Percentiles rank a stretch among this genome's conserved stretches.
Conservation (phyloP, 495 filamentous ascomycete species). For the Chlorociboria aeruginascens region DNA sequence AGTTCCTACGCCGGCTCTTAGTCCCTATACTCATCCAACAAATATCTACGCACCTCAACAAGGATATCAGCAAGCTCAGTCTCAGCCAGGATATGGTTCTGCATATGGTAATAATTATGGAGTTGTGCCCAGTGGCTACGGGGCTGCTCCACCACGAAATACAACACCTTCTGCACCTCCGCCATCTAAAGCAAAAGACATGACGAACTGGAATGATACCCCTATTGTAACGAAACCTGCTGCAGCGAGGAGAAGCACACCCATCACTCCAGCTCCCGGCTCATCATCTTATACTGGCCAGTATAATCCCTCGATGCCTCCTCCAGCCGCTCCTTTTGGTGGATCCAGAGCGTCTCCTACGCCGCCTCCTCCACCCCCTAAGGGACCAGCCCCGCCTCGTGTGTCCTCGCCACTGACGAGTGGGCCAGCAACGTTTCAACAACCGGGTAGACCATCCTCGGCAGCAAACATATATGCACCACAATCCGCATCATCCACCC, state of each 20-base stretch:
- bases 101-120: slow-evolving; percentile 3
- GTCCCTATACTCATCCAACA: slow-evolving; percentile 48
- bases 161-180: slow-evolving; percentile 51
- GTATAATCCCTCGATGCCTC: slow-evolving; percentile 27
- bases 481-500: slow-evolving; percentile 32
- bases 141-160: slow-evolving; percentile 28
- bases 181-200: slow-evolving; percentile 57
- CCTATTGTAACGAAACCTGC: slow-evolving; percentile 74
- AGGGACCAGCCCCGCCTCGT: slow-evolving; percentile 38
- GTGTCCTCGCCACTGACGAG: slow-evolving; percentile 40
- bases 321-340: slow-evolving; percentile 33
- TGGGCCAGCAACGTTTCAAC: slow-evolving; percentile 35
- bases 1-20: slow-evolving; percentile 31
- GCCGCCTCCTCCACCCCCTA: slow-evolving; percentile 46
- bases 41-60: slow-evolving; percentile 20
- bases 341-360: slow-evolving; percentile 28
- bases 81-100: slow-evolving; percentile 9
- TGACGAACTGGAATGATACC: slow-evolving; percentile 87
- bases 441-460: slow-evolving; percentile 42
- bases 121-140: slow-evolving; percentile 1
- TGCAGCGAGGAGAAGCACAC: slow-evolving; percentile 56
- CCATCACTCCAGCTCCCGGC: slow-evolving; percentile 42
- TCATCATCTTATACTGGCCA: slow-evolving; percentile 59
- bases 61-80: slow-evolving; percentile 15
- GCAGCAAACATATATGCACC: slow-evolving; percentile 67